Evolutionary conservation across 495 filamentous ascomycete genomes (phyloP).

Genomic region (Lasiosphaeris hirsuta): DNA sequence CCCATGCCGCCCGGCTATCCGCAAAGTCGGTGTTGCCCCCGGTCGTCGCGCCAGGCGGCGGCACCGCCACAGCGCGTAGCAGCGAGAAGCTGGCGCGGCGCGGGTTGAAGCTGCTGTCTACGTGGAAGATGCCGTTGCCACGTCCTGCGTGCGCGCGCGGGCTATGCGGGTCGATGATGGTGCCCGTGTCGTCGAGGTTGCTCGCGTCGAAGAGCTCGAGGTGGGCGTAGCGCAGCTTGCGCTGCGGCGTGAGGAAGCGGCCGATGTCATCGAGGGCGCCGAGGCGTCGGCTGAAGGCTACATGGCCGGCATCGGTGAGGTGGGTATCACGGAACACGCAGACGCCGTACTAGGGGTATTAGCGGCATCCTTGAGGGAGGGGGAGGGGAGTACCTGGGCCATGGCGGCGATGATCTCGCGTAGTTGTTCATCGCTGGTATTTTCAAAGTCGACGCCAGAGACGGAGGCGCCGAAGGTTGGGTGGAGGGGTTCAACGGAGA

Average conservation of each 20-base stretch:
- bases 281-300: slow-evolving; percentile 51
- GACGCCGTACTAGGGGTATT: slow-evolving; percentile 51
- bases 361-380: not conserved
- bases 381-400: slow-evolving; percentile 39
- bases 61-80: slow-evolving; percentile 49
- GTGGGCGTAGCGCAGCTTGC: slow-evolving; percentile 46
- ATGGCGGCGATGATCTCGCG: slow-evolving; percentile 46
- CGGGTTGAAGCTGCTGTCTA: slow-evolving; percentile 59
- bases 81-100: slow-evolving; percentile 55
- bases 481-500: slow-evolving; percentile 45
- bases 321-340: slow-evolving; percentile 52
- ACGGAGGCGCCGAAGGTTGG: slow-evolving; percentile 56
- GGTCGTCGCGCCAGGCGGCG: slow-evolving; percentile 36
- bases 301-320: slow-evolving; percentile 51
- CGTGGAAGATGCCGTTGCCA: slow-evolving; percentile 59
- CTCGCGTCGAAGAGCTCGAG: slow-evolving; percentile 57
- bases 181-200: slow-evolving; percentile 47
- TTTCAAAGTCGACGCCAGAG: slow-evolving; percentile 47
- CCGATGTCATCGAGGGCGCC: slow-evolving; percentile 55
- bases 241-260: slow-evolving; percentile 46
- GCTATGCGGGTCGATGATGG: slow-evolving; percentile 39
- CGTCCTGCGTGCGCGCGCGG: slow-evolving; percentile 40
- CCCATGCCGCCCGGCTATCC: slow-evolving; percentile 53
- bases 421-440: slow-evolving; percentile 45
- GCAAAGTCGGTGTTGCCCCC: slow-evolving; percentile 60